Base-by-base conservation (phyloP, 140 eudicot species). In the Oenanthe javanica region DNA sequence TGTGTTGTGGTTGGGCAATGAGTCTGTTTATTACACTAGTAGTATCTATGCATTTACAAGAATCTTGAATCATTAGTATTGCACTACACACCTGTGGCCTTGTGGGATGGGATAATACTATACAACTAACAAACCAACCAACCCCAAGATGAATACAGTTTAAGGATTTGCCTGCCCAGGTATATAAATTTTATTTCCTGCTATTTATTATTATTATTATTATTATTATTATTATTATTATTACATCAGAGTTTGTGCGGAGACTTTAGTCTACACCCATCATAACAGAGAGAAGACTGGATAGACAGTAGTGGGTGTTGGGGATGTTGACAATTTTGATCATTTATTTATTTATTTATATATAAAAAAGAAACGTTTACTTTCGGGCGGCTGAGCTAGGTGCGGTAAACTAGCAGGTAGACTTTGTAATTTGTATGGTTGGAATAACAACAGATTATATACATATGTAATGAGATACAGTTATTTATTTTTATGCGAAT, bases 121-220 rank as follows among this genome's bases (percentile, higher is more conserved):
- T 13, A 1, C 16, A 21, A 45, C 11, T 9, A 79, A 50, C 72
- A 54, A 67, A 54, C 54, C 13, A 48, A 48, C 57, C 57, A 51
- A 14, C 19, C 6, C 36, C 52, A 79, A 79, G 85, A 83, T 78
- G 84, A 80, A 80, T 87, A 85, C 85, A 83, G 82, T 76, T 76
- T 76, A 42, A 42, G 45, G 45, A 42, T 67, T 63, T 86, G 74
- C 4, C 4, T 67, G 80, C 80, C 51, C 54, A 78, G 84, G 81
- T 82, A 75, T 78, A 79, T 81, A 67, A 77, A 76, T 82, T 63
- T 18, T 48, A 51, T 52, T 75, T 50, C 66, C 70, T 72, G 0
- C 19, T 10, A 23, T 7, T 67, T 10, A 31, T 31, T 31, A 31
- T 31, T 31, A 31, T 31, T 31, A 31, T 31, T 31, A 31, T 31